Evolutionary conservation across 2,329 filamentous ascomycete genomes (phyloP), one percentile per base, ranked within the genome.

Genomic region (Madurella fahalii): DNA sequence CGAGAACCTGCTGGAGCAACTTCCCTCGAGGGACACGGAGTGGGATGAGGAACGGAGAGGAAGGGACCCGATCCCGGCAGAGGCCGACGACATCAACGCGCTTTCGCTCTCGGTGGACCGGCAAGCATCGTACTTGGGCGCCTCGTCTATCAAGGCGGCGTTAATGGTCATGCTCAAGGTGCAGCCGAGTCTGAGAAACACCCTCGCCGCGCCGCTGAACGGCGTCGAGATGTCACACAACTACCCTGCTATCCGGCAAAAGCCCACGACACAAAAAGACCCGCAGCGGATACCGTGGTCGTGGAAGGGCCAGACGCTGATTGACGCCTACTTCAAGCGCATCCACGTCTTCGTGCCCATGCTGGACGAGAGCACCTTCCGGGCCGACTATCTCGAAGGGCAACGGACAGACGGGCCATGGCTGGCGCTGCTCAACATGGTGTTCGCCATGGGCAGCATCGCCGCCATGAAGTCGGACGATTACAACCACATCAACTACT

Each of bases 261-360:
- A 73, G 61, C 67, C 72, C 25, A 62, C 69, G n/a, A 69, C 69
- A 2, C 69, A 74, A 2, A 77, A 78, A 50, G 75, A 81, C 41
- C 74, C 72, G 2, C 74, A 77, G 58, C 71, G 75, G 45, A 74
- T 83, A 25, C 69, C 80, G 39, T 81, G 83, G 75, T 79, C 80
- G 15, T 81, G 80, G 66, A 85, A 87, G 62, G 85, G 85, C 15
- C 82, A 87, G 66, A 82, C 82, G 5, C 73, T 89, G 9, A 82
- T 90, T 40, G 84, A 90, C 61, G 84, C 85, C n/a, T 90, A 89
- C 67, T 90, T 90, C 67, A 84, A 85, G 61, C 80, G 84, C 32
- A 80, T 88, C 20, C 87, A 90, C 58, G 81, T 85, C 1, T 86
- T 89, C 61, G 80, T 86, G 4, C 87, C 87, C 0, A 83, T 90